phyloP scores from a whole-genome alignment of 495 filamentous ascomycete genomes.

The Lepraria neglecta region DNA sequence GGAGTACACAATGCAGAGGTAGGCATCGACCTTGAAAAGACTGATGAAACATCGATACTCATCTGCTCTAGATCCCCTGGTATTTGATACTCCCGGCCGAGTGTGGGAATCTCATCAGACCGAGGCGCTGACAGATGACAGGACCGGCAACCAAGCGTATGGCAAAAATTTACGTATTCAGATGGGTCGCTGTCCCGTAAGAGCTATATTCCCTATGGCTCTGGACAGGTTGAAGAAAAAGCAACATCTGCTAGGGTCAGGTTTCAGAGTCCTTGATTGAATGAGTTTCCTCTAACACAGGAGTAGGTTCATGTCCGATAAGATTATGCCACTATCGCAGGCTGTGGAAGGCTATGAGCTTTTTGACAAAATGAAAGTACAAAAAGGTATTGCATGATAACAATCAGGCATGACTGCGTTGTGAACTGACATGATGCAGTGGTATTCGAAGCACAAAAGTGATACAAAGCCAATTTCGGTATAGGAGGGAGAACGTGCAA shows the following conservation, averaged over 20 bases:
- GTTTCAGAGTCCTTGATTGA: conserved; percentile 15
- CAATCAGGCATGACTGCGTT: not conserved
- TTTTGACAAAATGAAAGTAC: conserved; percentile 87
- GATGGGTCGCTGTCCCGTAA: conserved; percentile 90
- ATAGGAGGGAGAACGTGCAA: not conserved
- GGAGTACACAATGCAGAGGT: conserved; percentile 91
- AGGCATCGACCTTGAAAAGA: conserved; percentile 20
- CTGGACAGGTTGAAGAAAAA: conserved; percentile 73
- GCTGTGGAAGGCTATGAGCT: conserved; percentile 86
- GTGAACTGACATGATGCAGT: conserved; percentile 29
- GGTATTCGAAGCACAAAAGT: conserved; percentile 52
- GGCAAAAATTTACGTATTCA: conserved; percentile 85
- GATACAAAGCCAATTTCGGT: conserved; percentile 13
- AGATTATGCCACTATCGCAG: conserved; percentile 80
- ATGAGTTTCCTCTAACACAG: conserved; percentile 25
- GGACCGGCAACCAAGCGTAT: conserved; percentile 72
- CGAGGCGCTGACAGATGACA: conserved; percentile 10
- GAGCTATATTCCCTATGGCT: conserved; percentile 73
- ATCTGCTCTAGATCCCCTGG: conserved; percentile 63
- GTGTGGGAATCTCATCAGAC: not conserved
- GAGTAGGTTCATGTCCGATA: conserved; percentile 82
- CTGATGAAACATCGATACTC: conserved; percentile 15
- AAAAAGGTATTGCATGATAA: conserved; percentile 55
- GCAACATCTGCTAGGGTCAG: conserved; percentile 74
- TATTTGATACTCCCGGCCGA: conserved; percentile 8